Conservation (phyloP, 257 asterid genomes). For the Sherardia arvensis region DNA sequence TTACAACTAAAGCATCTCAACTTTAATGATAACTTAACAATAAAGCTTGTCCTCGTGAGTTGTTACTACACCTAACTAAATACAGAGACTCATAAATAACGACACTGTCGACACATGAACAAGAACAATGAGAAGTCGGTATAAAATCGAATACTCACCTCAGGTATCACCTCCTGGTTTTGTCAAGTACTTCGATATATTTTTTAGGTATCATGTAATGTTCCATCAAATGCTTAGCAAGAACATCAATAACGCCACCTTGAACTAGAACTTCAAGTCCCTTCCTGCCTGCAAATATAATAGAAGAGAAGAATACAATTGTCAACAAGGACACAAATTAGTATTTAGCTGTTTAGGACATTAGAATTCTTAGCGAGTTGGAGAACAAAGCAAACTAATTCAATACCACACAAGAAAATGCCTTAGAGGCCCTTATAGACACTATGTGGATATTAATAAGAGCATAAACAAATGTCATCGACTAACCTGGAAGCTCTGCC, state of each 20-base stretch:
- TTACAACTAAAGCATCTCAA: not conserved
- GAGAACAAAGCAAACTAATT: not conserved
- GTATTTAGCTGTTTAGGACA: not conserved
- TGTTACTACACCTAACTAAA: not conserved
- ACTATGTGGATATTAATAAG: not conserved
- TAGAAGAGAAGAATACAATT: conserved; percentile 1
- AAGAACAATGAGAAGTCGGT: not conserved
- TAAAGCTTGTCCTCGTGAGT: not conserved
- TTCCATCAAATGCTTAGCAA: conserved; percentile 71
- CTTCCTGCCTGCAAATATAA: conserved; percentile 53
- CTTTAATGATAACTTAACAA: not conserved
- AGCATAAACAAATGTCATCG: not conserved
- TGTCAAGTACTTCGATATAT: conserved; percentile 85
- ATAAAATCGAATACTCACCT: conserved; percentile 19
- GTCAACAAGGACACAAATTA: not conserved
- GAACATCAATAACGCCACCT: conserved; percentile 93
- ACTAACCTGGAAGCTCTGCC: conserved; percentile 90
- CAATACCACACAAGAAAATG: not conserved
- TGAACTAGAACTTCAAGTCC: conserved; percentile 89
- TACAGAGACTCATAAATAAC: not conserved
- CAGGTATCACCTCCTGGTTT: conserved; percentile 58
- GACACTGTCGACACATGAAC: not conserved
- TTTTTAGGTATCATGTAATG: conserved; percentile 78
- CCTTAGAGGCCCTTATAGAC: not conserved
- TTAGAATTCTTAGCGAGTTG: not conserved